Evolutionary conservation across 805 yeast genomes (phyloP), one percentile per base, ranked within the genome.

Genomic region (Wickerhamiella occidentalis): DNA sequence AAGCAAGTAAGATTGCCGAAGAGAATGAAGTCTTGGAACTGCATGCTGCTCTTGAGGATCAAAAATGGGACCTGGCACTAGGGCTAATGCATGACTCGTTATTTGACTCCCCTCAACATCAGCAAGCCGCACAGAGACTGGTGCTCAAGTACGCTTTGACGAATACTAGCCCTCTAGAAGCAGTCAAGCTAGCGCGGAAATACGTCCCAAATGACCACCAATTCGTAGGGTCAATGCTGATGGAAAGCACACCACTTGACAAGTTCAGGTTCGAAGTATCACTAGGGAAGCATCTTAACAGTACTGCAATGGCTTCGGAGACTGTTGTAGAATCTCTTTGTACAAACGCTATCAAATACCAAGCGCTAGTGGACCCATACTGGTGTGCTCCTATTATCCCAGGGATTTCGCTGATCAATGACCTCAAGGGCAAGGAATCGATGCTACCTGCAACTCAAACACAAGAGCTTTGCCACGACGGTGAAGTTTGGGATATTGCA

Each of bases 401-500:
- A n/a, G 30, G 21, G 8, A 28, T 22, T 6, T 40, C 44, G 6
- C 23, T 40, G 23, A 15, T 40, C 4, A 13, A 11, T 6, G 19
- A 40, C 13, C 19, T 40, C 21, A 15, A n/a, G 18, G 3, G 18
- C 30, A 13, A 40, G 17, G 12, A 13, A 2, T 11, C 15, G 3
- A 22, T 19, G 23, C 13, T 40, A 5, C 44, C 44, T 3, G 9
- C 30, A 6, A 12, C 17, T 6, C 30, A 35, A 13, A 11, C 22
- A 9, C 43, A 45, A 33, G 18, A 67, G 0, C 40, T 48, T 18
- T 4, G 13, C 11, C 49, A 52, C 23, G 44, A 37, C 6, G 78
- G 80, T 59, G 95, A 88, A 62, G 90, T 85, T 11, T 88, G 96
- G 96, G 82, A 72, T 60, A 71, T 82, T 12, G 75, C 76, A 51